A percentile compares a stretch with the other conserved stretches of the same genome.
Conservation (phyloP, 768 basidiomycete species). For the Boletales sp. region DNA sequence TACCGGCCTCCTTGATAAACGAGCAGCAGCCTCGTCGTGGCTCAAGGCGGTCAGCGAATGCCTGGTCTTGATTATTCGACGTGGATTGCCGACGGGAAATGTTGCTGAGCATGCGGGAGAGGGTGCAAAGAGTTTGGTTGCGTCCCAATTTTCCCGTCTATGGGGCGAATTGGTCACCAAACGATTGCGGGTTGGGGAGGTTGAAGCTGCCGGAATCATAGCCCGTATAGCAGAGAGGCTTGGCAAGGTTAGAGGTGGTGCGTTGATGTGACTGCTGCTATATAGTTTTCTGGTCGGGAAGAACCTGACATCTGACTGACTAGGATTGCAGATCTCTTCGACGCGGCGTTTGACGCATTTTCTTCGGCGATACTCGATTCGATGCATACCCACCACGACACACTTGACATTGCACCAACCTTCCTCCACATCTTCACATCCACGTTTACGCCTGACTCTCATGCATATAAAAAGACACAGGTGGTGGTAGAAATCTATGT, state of each 20-base stretch:
- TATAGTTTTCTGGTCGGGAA: conserved; percentile 24
- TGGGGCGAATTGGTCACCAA: conserved; percentile 46
- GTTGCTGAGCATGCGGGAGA: background rate
- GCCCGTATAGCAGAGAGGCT: conserved; percentile 42
- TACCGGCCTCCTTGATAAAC: conserved; percentile 23
- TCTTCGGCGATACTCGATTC: conserved; percentile 12
- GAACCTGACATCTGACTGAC: conserved; percentile 2
- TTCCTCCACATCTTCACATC: conserved; percentile 45
- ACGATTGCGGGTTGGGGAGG: conserved; percentile 46
- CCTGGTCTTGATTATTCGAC: conserved; percentile 50
- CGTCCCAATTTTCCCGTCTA: conserved; percentile 41
- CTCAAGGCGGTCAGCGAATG: conserved; percentile 75
- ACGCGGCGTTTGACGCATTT: conserved; percentile 46
- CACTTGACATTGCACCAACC: conserved; percentile 36
- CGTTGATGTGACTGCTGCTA: conserved; percentile 22
- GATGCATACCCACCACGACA: background rate
- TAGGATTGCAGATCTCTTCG: conserved; percentile 40
- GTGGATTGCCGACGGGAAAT: conserved; percentile 4
- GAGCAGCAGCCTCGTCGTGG: conserved; percentile 42
- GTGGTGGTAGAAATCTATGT: conserved; percentile 14
- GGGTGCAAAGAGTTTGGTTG: conserved; percentile 33
- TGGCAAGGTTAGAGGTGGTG: conserved; percentile 43
- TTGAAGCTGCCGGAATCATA: conserved; percentile 41
- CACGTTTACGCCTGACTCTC: conserved; percentile 26
- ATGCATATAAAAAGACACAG: conserved; percentile 10